Base-by-base conservation (phyloP, 805 yeast species). In the Candida golubevii region DNA sequence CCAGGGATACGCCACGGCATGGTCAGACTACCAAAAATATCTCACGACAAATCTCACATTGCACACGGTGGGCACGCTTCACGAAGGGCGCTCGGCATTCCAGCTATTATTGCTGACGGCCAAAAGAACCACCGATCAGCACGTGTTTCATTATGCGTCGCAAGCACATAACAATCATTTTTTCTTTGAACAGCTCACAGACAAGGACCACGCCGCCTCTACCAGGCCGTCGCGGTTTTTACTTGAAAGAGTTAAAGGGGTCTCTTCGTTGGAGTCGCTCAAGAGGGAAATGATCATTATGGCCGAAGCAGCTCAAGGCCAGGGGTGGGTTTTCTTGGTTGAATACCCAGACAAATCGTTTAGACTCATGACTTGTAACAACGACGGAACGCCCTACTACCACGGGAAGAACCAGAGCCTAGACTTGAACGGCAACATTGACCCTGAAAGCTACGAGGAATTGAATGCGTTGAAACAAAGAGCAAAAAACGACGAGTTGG, bases 141-240 rank as follows among this genome's bases (percentile, higher is more conserved):
- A 79, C 44, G 65, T 79, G n/a, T 90, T 83, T 74, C 93, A 90
- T 66, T 79, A 76, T 58, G 97, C 98, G 3, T 86, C 96, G 5
- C 95, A 86, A 61, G 82, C 89, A 2, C 91, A 86, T 69, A 90
- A 89, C 67, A 93, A 93, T 69, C 99, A 91, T 66, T 74, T 93
- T 40, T 88, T 85, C 57, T 82, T 89, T 58, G 80, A 84, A 62
- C 85, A 85, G 57, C 67, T 83, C 38, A 53, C 66, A 10, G 61
- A 63, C 52, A 58, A 59, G 45, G 44, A 57, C 4, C 59, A 54
- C 35, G 74, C 74, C 6, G 39, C 52, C 31, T 44, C 55, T 29
- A 66, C 74, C 12, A 53, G 58, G 49, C 75, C 76, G 10, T 61
- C 67, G 12, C 61, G 73, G 50, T 57, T 59, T 26, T 57, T 71